A percentile compares a stretch with the other conserved stretches of the same genome.
phyloP scores from a whole-genome alignment of 176 grass and related monocot species.

The Zizania latifolia region DNA sequence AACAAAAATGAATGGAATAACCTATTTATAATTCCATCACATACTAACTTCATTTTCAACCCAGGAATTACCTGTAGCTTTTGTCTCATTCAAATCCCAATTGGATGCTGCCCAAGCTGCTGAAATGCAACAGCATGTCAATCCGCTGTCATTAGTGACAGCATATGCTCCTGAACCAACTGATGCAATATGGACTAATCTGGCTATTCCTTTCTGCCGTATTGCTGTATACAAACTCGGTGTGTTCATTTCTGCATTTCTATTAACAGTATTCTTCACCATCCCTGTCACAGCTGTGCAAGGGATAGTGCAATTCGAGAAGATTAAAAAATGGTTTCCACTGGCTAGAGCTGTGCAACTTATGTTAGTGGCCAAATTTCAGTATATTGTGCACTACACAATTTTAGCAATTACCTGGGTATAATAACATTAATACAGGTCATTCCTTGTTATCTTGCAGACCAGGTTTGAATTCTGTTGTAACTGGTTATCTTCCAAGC shows the following conservation, averaged over 20 bases:
- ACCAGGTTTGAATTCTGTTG: slow-evolving; percentile 68
- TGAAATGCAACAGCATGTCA: slow-evolving; percentile 57
- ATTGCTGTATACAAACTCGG: slow-evolving; percentile 47
- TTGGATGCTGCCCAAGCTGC: slow-evolving; percentile 63
- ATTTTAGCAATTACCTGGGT: neutral
- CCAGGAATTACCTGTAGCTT: slow-evolving; percentile 79
- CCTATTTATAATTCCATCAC: neutral
- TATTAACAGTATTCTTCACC: slow-evolving; percentile 72
- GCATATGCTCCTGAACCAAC: slow-evolving; percentile 67
- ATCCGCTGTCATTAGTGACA: slow-evolving; percentile 66
- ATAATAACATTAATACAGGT: slow-evolving; percentile 9
- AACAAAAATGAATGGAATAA: neutral
- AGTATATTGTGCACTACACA: neutral
- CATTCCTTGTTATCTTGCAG: slow-evolving; percentile 39
- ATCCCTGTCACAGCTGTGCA: slow-evolving; percentile 81
- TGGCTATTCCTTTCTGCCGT: slow-evolving; percentile 51
- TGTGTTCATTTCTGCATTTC: slow-evolving; percentile 51
- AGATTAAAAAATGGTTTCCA: slow-evolving; percentile 79
- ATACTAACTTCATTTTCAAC: slow-evolving; percentile 14
- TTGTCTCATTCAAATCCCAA: slow-evolving; percentile 79
- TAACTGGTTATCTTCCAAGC: slow-evolving; percentile 81
- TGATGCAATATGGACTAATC: slow-evolving; percentile 67
- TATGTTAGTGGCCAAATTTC: slow-evolving; percentile 50
- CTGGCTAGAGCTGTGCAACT: slow-evolving; percentile 68
- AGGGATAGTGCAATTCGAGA: slow-evolving; percentile 86